Evolutionary conservation across 164 flowering plant species (phyloP), one percentile per base, ranked within the genome.

Genomic region (Piper longum): DNA sequence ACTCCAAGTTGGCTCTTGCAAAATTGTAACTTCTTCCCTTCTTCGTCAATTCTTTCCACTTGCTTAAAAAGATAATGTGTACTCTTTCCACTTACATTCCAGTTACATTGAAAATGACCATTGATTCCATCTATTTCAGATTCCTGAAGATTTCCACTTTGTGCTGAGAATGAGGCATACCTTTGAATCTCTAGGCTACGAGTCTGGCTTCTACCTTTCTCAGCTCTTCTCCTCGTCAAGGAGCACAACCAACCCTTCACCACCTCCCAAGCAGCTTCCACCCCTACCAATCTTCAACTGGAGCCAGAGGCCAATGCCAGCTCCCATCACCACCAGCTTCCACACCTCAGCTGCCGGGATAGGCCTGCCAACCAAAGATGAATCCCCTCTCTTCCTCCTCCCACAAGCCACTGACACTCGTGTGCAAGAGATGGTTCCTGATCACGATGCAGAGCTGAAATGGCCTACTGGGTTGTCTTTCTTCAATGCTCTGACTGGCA

Each of bases 91-190:
- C 57, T 16, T 55, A 2, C 36, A 26, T 26, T 26, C 36, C 57
- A 16, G 57, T 16, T 55, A 55, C 36, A 13, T 60, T 13, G 11
- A 11, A 4, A 57, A 16, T 4, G 13, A 13, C 43, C 45, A 14
- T 64, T 54, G 57, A 55, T 59, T 41, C 41, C 62, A 39, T 60
- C 18, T 57, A 39, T 63, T 14, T 75, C 81, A 92, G 98, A 88
- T 95, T 69, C 87, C 95, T 3, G 99, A 95, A 74, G 99, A 95
- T 73, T 83, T 95, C 57, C 99, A 95, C 62, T 91, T 95, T 75
- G 96, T 95, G 76, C 83, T 95, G 61, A 80, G 97, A 78, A 91
- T 95, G 99, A 83, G 99, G 72, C 99, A 91, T 66, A 89, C 95
- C 4, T 95, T 95, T 74, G 99, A 95, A 62, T 91, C 99, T 12